Percentiles rank a stretch among this genome's conserved stretches.
Conservation (phyloP, 768 basidiomycete species). For the Serendipita vermifera region DNA sequence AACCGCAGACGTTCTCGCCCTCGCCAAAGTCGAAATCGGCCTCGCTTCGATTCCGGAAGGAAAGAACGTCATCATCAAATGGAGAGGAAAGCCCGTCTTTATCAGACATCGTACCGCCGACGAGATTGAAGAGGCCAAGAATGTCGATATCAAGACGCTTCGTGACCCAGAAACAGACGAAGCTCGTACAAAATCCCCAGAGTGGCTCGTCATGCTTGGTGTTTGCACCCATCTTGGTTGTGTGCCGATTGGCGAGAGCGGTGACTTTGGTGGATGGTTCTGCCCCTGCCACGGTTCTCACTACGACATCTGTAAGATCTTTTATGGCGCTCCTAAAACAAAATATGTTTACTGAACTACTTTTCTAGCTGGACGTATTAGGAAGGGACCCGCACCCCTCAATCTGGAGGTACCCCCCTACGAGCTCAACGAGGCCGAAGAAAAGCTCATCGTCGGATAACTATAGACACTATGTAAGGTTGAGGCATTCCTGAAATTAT, state of each 20-base stretch:
- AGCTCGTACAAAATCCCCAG: slow-evolving; percentile 79
- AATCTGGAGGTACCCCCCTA: slow-evolving; percentile 90
- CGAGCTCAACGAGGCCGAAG: slow-evolving; percentile 76
- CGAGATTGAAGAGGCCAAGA: slow-evolving; percentile 89
- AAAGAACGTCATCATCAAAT: slow-evolving; percentile 95
- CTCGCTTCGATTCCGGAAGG: slow-evolving; percentile 85
- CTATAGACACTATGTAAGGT: slow-evolving; percentile 7
- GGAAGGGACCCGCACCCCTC: slow-evolving; percentile 93
- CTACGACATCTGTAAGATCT: slow-evolving; percentile 77
- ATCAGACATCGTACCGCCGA: slow-evolving; percentile 86
- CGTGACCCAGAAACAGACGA: slow-evolving; percentile 91
- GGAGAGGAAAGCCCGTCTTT: slow-evolving; percentile 99
- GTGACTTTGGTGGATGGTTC: slow-evolving; percentile 98
- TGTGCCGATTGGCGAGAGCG: slow-evolving; percentile 95
- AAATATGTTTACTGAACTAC: slow-evolving; percentile 10
- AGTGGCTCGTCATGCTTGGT: slow-evolving; percentile 88
- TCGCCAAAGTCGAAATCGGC: slow-evolving; percentile 96
- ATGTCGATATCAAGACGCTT: slow-evolving; percentile 68
- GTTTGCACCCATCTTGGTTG: slow-evolving; percentile 98
- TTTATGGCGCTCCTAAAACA: slow-evolving; percentile 1
- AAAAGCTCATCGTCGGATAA: slow-evolving; percentile 79
- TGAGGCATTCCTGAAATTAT: not conserved
- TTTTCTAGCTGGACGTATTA: slow-evolving; percentile 64
- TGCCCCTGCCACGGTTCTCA: slow-evolving; percentile 99
- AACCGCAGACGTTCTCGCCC: slow-evolving; percentile 92